phyloP scores from a whole-genome alignment of 1,284 basidiomycete species.

The Dichomitus squalens region DNA sequence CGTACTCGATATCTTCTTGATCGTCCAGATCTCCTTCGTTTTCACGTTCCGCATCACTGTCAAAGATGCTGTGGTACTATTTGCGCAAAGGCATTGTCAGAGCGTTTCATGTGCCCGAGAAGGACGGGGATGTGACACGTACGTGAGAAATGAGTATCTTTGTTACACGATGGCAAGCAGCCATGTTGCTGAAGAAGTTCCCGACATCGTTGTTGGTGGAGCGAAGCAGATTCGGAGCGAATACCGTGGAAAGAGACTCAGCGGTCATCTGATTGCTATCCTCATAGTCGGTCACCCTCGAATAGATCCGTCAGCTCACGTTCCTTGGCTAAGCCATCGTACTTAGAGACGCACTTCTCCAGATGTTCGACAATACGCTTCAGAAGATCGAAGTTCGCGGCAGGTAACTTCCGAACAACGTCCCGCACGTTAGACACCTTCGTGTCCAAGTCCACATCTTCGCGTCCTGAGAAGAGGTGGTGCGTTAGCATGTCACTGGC shows the following conservation, averaged over 20 bases:
- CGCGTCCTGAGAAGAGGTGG: conserved; percentile 14
- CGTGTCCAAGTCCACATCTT: conserved; percentile 50
- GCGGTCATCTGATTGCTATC: conserved; percentile 87
- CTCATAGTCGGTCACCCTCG: conserved; percentile 81
- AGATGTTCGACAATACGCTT: conserved; percentile 79
- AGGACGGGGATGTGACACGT: conserved; percentile 30
- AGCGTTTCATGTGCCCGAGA: neutral
- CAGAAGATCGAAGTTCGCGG: conserved; percentile 72
- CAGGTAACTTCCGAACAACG: conserved; percentile 69
- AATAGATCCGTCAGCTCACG: neutral
- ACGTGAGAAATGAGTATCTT: conserved; percentile 81
- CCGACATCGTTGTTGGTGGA: conserved; percentile 75
- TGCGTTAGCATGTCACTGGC: neutral
- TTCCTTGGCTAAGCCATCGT: neutral
- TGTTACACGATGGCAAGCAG: conserved; percentile 70
- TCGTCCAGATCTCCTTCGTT: conserved; percentile 43
- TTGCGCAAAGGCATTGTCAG: neutral
- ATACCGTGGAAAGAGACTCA: conserved; percentile 80
- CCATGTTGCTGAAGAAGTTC: conserved; percentile 78
- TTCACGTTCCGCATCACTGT: conserved; percentile 44
- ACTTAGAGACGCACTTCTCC: conserved; percentile 57
- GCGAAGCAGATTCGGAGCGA: conserved; percentile 76
- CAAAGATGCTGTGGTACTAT: conserved; percentile 54
- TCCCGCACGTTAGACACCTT: conserved; percentile 64
- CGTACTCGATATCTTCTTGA: conserved; percentile 46